phyloP scores from a whole-genome alignment of 2,329 filamentous ascomycete species.

The Fusarium foetens region DNA sequence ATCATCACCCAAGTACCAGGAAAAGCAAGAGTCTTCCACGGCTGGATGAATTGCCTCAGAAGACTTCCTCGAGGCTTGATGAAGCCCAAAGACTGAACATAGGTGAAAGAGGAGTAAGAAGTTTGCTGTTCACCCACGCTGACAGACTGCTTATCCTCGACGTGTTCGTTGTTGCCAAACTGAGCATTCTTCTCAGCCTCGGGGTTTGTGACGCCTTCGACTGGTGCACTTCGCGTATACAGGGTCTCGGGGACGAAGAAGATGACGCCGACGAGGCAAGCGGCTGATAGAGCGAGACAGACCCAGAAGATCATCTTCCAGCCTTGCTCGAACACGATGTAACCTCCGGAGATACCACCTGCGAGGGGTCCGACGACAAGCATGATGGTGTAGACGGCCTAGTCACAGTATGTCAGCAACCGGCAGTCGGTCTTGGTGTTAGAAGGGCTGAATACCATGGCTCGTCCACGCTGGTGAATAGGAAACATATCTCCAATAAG shows the following conservation, averaged over 20 bases:
- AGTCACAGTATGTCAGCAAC: rapidly evolving
- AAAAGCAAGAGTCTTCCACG: conserved; percentile 35
- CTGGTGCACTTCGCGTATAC: conserved; percentile 35
- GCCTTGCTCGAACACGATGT: conserved; percentile 48
- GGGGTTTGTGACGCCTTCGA: neutral
- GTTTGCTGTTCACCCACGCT: neutral
- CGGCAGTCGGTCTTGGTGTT: rapidly evolving
- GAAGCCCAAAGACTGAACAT: conserved; percentile 22
- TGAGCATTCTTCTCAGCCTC: conserved; percentile 4
- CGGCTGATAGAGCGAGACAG: conserved; percentile 40
- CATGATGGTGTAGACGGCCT: conserved; percentile 50
- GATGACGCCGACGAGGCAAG: conserved; percentile 40
- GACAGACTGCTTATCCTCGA: conserved; percentile 1
- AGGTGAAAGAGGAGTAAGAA: conserved; percentile 5
- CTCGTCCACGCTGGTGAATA: conserved; percentile 48
- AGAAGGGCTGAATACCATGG: conserved; percentile 38
- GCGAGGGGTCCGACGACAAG: conserved; percentile 47
- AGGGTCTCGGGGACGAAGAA: conserved; percentile 52
- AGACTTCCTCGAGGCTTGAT: conserved; percentile 7
- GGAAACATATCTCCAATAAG: conserved; percentile 52
- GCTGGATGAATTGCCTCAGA: conserved; percentile 5
- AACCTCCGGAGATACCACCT: conserved; percentile 51
- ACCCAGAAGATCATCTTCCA: conserved; percentile 50
- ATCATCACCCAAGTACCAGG: conserved; percentile 52
- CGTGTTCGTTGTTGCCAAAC: conserved; percentile 13